A percentile compares a stretch with the other conserved stretches of the same genome.
Conservation (phyloP, 2,329 filamentous ascomycete genomes). For the Colletotrichum tofieldiae region DNA sequence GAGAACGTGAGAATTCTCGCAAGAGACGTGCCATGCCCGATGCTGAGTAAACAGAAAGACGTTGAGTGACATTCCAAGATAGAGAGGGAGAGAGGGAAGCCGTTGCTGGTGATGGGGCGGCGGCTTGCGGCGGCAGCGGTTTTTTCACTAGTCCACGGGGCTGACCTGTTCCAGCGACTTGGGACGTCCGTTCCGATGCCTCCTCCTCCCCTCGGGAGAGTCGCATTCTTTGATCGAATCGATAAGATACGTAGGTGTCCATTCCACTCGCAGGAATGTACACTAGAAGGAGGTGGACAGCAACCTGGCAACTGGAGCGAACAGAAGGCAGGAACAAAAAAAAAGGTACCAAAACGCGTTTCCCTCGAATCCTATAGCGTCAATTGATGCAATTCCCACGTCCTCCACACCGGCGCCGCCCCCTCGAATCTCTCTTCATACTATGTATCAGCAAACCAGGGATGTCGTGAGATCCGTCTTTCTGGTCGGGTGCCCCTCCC, state of each 20-base stretch:
- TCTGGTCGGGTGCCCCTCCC: background rate
- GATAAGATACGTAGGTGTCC: background rate
- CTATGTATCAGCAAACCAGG: background rate
- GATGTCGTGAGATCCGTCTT: background rate
- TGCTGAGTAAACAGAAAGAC: background rate
- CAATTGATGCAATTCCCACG: background rate
- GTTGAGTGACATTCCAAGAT: background rate
- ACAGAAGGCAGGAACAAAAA: background rate
- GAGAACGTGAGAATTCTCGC: constrained; percentile 7
- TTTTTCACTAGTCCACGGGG: background rate
- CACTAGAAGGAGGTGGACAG: background rate
- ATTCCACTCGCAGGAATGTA: background rate
- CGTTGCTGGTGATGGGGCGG: background rate
- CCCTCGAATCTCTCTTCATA: constrained; percentile 10
- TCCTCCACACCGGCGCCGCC: background rate
- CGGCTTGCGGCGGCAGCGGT: background rate
- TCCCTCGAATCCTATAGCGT: background rate
- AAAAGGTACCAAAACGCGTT: background rate
- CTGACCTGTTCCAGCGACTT: background rate
- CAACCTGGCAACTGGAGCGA: background rate
- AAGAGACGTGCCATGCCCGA: background rate
- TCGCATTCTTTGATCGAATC: background rate
- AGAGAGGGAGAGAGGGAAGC: background rate
- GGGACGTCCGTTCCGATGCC: background rate
- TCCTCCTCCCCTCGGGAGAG: background rate